Evolutionary conservation across 1,284 basidiomycete genomes (phyloP).

Genomic region (Mycena citricolor): DNA sequence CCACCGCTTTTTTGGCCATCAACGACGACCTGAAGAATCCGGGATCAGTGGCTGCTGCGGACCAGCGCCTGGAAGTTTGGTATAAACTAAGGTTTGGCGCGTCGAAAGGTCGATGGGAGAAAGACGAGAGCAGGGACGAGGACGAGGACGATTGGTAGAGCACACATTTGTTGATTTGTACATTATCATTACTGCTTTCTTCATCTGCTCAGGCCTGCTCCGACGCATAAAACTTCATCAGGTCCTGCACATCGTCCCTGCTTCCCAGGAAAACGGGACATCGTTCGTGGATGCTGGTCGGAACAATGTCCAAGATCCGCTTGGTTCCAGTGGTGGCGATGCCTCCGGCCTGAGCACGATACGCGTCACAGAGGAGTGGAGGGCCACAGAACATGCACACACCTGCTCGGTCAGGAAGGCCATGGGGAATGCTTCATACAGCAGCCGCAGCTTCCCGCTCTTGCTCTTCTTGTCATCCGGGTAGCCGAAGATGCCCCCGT

Average conservation of each 20-base stretch:
- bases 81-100: slow-evolving; percentile 17
- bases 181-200: no score
- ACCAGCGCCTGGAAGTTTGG: slow-evolving; percentile 14
- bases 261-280: slow-evolving; percentile 94
- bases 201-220: no score
- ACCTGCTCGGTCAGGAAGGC: slow-evolving; percentile 94
- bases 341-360: no score
- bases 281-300: slow-evolving; percentile 89
- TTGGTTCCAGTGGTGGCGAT: slow-evolving; percentile 92
- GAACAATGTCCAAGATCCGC: slow-evolving; percentile 91
- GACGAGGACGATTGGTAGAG: no score
- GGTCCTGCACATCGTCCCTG: slow-evolving; percentile 90
- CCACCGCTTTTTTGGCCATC: slow-evolving; percentile 20
- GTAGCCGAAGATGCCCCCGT: slow-evolving; percentile 99
- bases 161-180: no score
- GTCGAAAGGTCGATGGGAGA: slow-evolving; percentile 23
- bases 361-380: no score
- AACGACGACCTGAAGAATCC: slow-evolving; percentile 22
- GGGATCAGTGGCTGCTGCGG: slow-evolving; percentile 1
- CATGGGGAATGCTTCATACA: slow-evolving; percentile 99
- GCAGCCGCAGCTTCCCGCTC: slow-evolving; percentile 89
- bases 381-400: no score
- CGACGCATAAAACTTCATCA: slow-evolving; percentile 83
- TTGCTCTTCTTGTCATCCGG: slow-evolving; percentile 98
- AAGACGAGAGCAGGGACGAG: no score